Base-by-base conservation (phyloP, 2,329 filamentous ascomycete species). In the Hawksworthiomyces lignivorus region DNA sequence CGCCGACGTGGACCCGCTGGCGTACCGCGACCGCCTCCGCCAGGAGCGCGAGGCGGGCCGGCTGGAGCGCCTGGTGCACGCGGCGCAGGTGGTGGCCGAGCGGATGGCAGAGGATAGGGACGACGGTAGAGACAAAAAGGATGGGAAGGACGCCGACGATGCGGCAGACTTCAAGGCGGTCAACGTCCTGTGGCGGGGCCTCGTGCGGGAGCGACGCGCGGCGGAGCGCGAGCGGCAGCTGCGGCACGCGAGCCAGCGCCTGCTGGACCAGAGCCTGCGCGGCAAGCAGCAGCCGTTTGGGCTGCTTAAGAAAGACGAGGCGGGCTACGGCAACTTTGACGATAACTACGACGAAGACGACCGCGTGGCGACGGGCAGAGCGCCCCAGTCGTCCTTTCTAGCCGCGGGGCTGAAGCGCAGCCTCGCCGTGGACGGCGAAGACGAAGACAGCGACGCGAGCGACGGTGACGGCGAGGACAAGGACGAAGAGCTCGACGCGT, bases 41-140 rank as follows among this genome's bases (percentile, higher is more conserved):
- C 70, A 68, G 55, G 85, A 90, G 60, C 70, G 80, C 40, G 84
- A 90, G 62, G 72, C 77, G 41, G 77, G 72, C 47, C 72, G 81
- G 52, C 57, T 74, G 4, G 87, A 94, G 60, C 75, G 73, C 20
- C 76, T 84, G 59, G 69, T 90, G 18, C 73, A 74, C 48, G 86
- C 78, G 2, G 90, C 87, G 18, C 89, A 95, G 71, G 84, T 84
- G 53, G 79, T 92, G 9, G 80, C 85, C 3, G 87, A 95, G 66
- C 67, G 79, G 39, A 73, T 97, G 62, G 80, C 84, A 46, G 73
- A 74, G 7, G 77, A 80, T 50, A 59, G 60, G 31, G 53, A 49
- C 7, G 58, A 56, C 31, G 15, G 35, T 17, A 36, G 15, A 30
- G 24, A 36, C 17, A 11, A 29, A 36, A 30, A 36, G 1, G 41